A percentile compares a stretch with the other conserved stretches of the same genome.
These are phyloP conservation scores for Botrytis medusae DNA, from an alignment of 2,329 filamentous ascomycete species.

Conservation along the genomic window DNA sequence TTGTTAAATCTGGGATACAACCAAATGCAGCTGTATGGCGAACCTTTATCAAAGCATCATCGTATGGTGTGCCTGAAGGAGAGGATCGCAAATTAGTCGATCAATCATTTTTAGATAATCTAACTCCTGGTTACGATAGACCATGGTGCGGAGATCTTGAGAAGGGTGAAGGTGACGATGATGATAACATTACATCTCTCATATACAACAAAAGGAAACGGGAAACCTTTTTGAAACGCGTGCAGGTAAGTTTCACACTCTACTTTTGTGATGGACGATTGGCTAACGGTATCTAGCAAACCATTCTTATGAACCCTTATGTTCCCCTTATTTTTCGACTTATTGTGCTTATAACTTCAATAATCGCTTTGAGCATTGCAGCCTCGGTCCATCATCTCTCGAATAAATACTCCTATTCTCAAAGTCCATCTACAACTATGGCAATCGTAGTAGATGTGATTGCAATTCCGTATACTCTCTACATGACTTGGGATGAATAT, in stretches of 20 bases:
- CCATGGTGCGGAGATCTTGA: constrained; percentile 41
- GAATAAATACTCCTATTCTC: constrained; percentile 46
- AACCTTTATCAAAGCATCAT: constrained; percentile 38
- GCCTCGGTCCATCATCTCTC: constrained; percentile 65
- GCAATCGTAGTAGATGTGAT: constrained; percentile 87
- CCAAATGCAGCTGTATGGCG: constrained; percentile 36
- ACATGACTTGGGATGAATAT: constrained; percentile 97
- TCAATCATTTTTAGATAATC: constrained; percentile 33
- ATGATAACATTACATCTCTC: constrained; percentile 35
- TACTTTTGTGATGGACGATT: neutral
- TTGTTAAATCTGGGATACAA: constrained; percentile 33
- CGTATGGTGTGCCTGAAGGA: constrained; percentile 34
- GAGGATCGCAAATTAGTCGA: constrained; percentile 38
- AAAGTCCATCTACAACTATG: constrained; percentile 78
- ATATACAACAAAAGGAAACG: constrained; percentile 36
- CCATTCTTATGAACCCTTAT: constrained; percentile 53
- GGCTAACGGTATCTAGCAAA: constrained; percentile 31
- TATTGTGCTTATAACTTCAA: constrained; percentile 78
- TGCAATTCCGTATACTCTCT: constrained; percentile 84
- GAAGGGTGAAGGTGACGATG: constrained; percentile 30
- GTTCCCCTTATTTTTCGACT: constrained; percentile 83
- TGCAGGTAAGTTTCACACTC: constrained; percentile 32
- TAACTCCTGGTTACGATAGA: constrained; percentile 40
- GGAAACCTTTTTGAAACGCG: constrained; percentile 31
- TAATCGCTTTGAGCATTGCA: constrained; percentile 76